Evolutionary conservation across 495 filamentous ascomycete species (phyloP).

Genomic region (Cercophora scortea): DNA sequence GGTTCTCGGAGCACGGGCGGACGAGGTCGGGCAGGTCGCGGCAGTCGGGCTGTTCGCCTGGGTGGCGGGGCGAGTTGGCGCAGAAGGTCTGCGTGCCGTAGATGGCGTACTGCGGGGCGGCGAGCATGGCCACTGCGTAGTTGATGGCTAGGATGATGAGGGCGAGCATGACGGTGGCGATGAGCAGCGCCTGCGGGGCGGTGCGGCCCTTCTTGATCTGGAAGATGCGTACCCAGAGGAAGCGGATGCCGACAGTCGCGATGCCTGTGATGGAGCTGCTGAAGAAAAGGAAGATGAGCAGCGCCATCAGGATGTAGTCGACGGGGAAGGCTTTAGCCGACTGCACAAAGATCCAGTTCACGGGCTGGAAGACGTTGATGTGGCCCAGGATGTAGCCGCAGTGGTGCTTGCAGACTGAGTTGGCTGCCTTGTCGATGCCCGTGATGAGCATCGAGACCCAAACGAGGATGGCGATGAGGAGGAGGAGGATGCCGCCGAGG

Average conservation of each 20-base stretch:
- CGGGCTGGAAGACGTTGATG: constrained; percentile 86
- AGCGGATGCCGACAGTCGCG: constrained; percentile 80
- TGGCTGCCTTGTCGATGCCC: constrained; percentile 89
- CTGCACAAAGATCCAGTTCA: constrained; percentile 84
- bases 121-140: constrained; percentile 82
- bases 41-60: constrained; percentile 68
- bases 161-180: constrained; percentile 84
- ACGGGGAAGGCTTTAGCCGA: constrained; percentile 80
- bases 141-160: constrained; percentile 84
- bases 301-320: constrained; percentile 81
- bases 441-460: constrained; percentile 94
- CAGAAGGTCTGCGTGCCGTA: constrained; percentile 95
- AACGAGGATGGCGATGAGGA: constrained; percentile 60
- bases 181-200: constrained; percentile 82
- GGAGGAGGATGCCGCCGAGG: constrained; percentile 69
- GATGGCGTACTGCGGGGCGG: constrained; percentile 89
- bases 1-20: constrained; percentile 70
- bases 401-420: constrained; percentile 80
- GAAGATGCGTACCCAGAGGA: constrained; percentile 91
- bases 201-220: constrained; percentile 83
- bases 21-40: constrained; percentile 61
- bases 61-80: constrained; percentile 48
- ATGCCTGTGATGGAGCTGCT: constrained; percentile 77
- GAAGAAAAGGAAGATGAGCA: constrained; percentile 81
- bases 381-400: constrained; percentile 93